These are phyloP conservation scores for Chrysosporium queenslandicum DNA, from an alignment of 2,329 filamentous ascomycete genomes.

Conservation along the genomic window DNA sequence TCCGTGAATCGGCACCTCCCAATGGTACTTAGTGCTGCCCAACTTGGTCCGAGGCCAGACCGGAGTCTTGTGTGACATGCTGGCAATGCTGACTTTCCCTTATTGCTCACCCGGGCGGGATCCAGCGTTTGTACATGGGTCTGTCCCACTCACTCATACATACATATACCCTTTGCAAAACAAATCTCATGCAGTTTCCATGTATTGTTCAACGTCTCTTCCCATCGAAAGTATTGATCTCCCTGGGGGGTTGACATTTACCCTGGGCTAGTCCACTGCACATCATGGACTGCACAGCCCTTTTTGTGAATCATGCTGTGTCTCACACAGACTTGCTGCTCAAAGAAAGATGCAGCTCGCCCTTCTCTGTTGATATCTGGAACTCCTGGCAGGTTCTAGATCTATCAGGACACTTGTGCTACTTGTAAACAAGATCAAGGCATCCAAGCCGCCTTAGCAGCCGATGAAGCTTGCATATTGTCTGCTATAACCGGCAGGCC, in stretches of 20 bases:
- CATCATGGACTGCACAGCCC: background rate
- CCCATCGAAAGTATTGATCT: no score
- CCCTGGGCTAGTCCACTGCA: background rate
- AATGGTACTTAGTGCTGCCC: no score
- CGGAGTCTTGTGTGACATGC: no score
- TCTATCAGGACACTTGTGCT: background rate
- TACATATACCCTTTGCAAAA: background rate
- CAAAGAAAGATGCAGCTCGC: background rate
- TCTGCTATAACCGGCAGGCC: no score
- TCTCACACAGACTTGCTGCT: background rate
- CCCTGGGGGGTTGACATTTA: background rate
- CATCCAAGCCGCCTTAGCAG: no score
- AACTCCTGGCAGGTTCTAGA: background rate
- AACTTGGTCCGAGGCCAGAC: no score
- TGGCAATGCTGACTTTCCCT: no score
- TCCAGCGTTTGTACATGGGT: no score
- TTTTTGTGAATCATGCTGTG: background rate
- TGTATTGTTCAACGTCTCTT: background rate
- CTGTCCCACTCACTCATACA: background rate
- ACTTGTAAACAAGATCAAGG: background rate
- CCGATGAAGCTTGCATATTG: no score
- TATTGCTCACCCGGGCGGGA: no score
- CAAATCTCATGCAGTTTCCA: background rate
- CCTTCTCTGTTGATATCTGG: background rate
- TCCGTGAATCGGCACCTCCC: no score